Base-by-base conservation (phyloP, 805 yeast species). In the Saccharomycopsis vini region DNA sequence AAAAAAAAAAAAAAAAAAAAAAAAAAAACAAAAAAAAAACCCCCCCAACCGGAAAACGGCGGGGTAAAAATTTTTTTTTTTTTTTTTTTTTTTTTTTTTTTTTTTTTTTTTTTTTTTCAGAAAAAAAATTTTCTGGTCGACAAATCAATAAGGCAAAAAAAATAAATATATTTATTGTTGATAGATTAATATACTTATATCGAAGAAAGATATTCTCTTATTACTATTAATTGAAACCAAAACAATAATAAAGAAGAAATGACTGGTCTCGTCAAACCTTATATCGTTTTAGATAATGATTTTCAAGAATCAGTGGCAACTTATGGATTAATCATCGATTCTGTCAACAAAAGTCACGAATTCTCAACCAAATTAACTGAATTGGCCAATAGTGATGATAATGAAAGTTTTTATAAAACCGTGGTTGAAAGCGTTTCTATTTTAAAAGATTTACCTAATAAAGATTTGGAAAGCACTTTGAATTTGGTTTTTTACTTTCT, bases 401-500 rank as follows among this genome's bases (percentile, higher is more conserved):
- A 30, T 21, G 42, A 43, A 10, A 36, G 21, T 6, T 45, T 48
- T 35, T 48, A 48, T 39, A 39, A 24, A 7, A 23, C 21, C 5
- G 26, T 48, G 30, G 18, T 48, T 38, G 39, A 42, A 13, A 42
- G 47, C 3, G 44, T 38, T 15, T 13, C 20, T 22, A 20, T 21
- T 16, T 46, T 49, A 33, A 43, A 40, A 18, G 34, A 5, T 9
- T 37, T 40, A 5, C 43, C 40, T 24, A 46, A 49, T 28, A 46
- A 41, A 29, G 40, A 46, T 4, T 40, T 49, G 6, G 50, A 49
- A 26, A 22, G 36, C n/a, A 39, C 44, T 12, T 37, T 49, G 40
- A 49, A 49, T 40, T 40, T 46, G 39, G 43, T 49, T 19, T 43
- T 49, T 26, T 49, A 46, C 23, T 43, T 49, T 5, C 23, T 49